Conservation (phyloP, 768 basidiomycete genomes). For the Filobasidium wieringae region DNA sequence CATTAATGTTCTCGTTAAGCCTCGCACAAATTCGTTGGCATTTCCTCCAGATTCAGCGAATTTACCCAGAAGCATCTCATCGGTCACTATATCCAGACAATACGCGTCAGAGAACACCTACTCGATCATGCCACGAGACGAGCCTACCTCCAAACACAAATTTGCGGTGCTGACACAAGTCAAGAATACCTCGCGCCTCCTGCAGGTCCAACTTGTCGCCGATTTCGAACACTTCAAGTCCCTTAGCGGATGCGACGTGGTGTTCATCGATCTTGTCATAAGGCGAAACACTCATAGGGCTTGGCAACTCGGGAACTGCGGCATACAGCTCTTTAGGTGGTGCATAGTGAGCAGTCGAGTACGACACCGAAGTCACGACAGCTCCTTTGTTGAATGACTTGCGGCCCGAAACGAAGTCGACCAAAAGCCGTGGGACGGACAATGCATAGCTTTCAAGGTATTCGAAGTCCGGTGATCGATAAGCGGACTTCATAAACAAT, state of each 20-base stretch:
- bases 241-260: conserved; percentile 49
- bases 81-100: conserved; percentile 37
- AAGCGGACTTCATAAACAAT: conserved; percentile 54
- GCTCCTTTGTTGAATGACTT: conserved; percentile 60
- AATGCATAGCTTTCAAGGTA: conserved; percentile 64
- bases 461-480: conserved; percentile 62
- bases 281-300: conserved; percentile 44
- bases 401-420: conserved; percentile 67
- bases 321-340: conserved; percentile 55
- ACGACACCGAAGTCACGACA: conserved; percentile 58
- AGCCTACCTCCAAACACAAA: conserved; percentile 10
- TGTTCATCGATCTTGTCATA: conserved; percentile 49
- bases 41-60: conserved; percentile 69
- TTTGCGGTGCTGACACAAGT: conserved; percentile 58
- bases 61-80: conserved; percentile 66
- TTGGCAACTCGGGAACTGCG: conserved; percentile 45
- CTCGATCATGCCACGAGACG: too few relatives aligned
- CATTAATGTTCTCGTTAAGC: conserved; percentile 38
- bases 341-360: conserved; percentile 50
- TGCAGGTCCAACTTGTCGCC: conserved; percentile 51
- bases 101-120: too few relatives aligned
- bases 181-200: conserved; percentile 65
- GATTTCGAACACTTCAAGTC: conserved; percentile 46
- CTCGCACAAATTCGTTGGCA: conserved; percentile 63
- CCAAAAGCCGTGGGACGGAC: conserved; percentile 59